phyloP scores from a whole-genome alignment of 225 moss, liverwort and hornwort genomes.

The Rhytidiadelphus loreus region DNA sequence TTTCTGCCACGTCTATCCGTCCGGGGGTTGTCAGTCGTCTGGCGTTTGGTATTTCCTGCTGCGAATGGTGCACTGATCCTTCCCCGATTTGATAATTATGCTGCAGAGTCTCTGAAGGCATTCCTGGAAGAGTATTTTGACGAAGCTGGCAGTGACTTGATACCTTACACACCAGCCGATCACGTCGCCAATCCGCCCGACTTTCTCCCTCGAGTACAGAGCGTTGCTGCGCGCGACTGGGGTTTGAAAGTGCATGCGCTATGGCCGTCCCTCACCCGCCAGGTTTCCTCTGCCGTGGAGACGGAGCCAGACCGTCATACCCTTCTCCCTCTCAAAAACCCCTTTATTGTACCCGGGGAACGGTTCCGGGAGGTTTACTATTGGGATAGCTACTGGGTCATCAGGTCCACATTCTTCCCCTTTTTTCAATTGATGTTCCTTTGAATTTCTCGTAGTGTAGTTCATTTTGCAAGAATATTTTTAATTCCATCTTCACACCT shows the following conservation, averaged over 20 bases:
- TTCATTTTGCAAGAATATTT: background rate
- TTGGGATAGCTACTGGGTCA: conserved; percentile 92
- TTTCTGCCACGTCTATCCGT: background rate
- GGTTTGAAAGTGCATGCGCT: conserved; percentile 54
- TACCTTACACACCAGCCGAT: conserved; percentile 19
- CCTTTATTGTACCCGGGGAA: conserved; percentile 62
- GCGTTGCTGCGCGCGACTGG: conserved; percentile 35
- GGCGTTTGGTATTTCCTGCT: background rate
- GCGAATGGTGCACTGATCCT: background rate
- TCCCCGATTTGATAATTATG: background rate
- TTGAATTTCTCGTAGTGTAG: background rate
- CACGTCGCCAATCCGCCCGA: conserved; percentile 21
- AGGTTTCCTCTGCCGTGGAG: conserved; percentile 32
- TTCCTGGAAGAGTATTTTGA: conserved; percentile 49
- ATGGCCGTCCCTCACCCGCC: conserved; percentile 60
- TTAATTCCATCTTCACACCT: background rate
- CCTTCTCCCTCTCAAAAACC: conserved; percentile 41
- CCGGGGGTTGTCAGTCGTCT: background rate
- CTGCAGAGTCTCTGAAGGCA: conserved; percentile 26
- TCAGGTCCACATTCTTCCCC: conserved; percentile 21
- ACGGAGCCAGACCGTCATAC: conserved; percentile 47
- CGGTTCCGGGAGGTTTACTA: conserved; percentile 82
- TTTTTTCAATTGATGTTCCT: background rate
- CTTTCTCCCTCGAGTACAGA: conserved; percentile 51
- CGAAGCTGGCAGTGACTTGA: conserved; percentile 56